Percentiles rank a stretch among this genome's conserved stretches.
These are phyloP conservation scores for Beauveria pseudobassiana DNA, from an alignment of 2,329 filamentous ascomycete genomes.

Conservation along the genomic window DNA sequence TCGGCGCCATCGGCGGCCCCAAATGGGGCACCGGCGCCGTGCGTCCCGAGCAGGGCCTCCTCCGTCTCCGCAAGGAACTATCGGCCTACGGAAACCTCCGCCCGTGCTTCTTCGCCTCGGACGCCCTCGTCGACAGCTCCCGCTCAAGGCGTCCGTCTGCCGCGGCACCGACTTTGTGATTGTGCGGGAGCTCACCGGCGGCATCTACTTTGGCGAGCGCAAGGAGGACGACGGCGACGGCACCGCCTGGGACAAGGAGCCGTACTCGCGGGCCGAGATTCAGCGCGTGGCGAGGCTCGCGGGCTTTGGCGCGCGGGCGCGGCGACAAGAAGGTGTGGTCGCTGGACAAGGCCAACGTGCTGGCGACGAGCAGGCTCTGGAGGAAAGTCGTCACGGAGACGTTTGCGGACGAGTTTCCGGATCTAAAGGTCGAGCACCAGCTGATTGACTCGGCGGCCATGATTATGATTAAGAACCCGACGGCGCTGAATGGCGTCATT, in stretches of 20 bases:
- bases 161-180: constrained; percentile 86
- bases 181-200: constrained; percentile 83
- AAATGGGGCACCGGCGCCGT: constrained; percentile 88
- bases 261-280: constrained; percentile 77
- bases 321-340: constrained; percentile 67
- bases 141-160: constrained; percentile 79
- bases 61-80: constrained; percentile 88
- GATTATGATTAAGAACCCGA: constrained; percentile 93
- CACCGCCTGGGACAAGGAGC: constrained; percentile 74
- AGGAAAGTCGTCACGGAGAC: constrained; percentile 77
- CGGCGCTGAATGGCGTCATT: constrained; percentile 79
- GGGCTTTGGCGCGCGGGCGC: constrained; percentile 69
- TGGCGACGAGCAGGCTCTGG: constrained; percentile 87
- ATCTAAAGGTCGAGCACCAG: constrained; percentile 77
- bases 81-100: constrained; percentile 90
- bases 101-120: constrained; percentile 91
- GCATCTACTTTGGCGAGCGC: constrained; percentile 91
- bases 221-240: constrained; percentile 71
- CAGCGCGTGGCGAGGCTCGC: constrained; percentile 81
- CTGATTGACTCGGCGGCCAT: constrained; percentile 96
- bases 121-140: constrained; percentile 78
- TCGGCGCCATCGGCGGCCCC: constrained; percentile 92
- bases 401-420: constrained; percentile 82
- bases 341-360: constrained; percentile 93
- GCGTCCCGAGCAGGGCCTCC: constrained; percentile 86